phyloP scores from a whole-genome alignment of 768 basidiomycete genomes.

The Suillus lakei region DNA sequence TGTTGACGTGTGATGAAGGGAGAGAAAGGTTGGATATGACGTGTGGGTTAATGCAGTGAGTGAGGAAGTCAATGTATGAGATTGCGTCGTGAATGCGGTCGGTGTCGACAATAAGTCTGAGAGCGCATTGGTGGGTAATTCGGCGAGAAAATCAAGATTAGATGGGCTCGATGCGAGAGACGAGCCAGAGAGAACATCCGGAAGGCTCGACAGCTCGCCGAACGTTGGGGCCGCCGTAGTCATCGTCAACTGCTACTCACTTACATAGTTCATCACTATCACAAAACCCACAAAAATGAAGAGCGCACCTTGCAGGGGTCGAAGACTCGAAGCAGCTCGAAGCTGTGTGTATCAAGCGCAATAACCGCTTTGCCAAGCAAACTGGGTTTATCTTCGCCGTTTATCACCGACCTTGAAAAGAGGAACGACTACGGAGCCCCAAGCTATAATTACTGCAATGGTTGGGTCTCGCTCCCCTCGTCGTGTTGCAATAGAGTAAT shows the following conservation, averaged over 20 bases:
- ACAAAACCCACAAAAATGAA: background rate
- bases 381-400: background rate
- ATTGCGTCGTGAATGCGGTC: slow-evolving; percentile 75
- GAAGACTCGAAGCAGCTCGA: background rate
- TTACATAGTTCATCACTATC: background rate
- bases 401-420: background rate
- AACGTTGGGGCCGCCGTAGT: slow-evolving; percentile 10
- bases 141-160: slow-evolving; percentile 59
- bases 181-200: slow-evolving; percentile 31
- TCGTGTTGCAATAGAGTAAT: background rate
- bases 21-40: slow-evolving; percentile 90
- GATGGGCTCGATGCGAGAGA: slow-evolving; percentile 10
- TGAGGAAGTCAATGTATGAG: slow-evolving; percentile 86
- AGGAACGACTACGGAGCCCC: too few species aligned
- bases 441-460: slow-evolving; percentile 1
- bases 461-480: background rate
- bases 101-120: slow-evolving; percentile 76
- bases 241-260: slow-evolving; percentile 22
- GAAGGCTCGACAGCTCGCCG: slow-evolving; percentile 27
- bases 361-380: background rate
- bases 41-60: slow-evolving; percentile 89
- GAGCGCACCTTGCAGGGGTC: background rate
- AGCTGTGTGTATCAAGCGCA: background rate
- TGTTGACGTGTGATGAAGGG: slow-evolving; percentile 81
- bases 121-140: slow-evolving; percentile 69